Percentiles rank a stretch among this genome's conserved stretches.
phyloP scores from a whole-genome alignment of 1,284 basidiomycete genomes.

The Earliella scabrosa region DNA sequence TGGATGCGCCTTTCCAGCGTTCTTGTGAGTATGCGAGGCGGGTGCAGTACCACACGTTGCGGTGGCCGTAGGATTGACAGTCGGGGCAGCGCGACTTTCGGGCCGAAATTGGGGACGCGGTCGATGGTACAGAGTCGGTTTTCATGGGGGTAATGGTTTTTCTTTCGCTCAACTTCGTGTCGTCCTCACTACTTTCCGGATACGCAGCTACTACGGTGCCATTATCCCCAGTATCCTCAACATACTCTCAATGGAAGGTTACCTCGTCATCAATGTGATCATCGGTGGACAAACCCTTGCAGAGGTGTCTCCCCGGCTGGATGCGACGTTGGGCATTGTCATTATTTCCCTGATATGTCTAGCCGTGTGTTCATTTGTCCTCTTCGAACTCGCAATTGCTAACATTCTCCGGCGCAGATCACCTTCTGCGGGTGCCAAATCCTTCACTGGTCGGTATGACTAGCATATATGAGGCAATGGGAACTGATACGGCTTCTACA shows the following conservation, averaged over 20 bases:
- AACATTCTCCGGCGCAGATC: constrained; percentile 20
- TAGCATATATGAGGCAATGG: no score
- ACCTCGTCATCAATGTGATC: constrained; percentile 74
- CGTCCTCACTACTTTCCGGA: no score
- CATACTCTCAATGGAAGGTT: constrained; percentile 67
- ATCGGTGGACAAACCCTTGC: constrained; percentile 76
- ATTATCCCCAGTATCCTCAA: constrained; percentile 70
- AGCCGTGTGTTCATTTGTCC: constrained; percentile 44
- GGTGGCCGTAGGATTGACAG: not conserved
- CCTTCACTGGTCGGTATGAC: constrained; percentile 51
- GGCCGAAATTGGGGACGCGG: constrained; percentile 62
- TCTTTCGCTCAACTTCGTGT: no score
- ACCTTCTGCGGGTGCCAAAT: constrained; percentile 67
- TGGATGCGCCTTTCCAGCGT: constrained; percentile 44
- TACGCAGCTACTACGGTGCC: constrained; percentile 61
- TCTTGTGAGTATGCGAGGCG: constrained; percentile 48
- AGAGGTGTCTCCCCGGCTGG: constrained; percentile 54
- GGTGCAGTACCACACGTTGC: not conserved
- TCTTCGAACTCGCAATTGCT: not conserved
- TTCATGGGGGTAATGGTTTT: constrained; percentile 47
- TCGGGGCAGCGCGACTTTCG: constrained; percentile 52
- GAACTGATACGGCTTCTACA: not conserved
- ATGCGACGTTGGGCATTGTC: constrained; percentile 72
- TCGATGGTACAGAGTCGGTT: constrained; percentile 68
- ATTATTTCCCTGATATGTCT: constrained; percentile 75